A percentile compares a stretch with the other conserved stretches of the same genome.
These are phyloP conservation scores for Vachellia pachyceras DNA, from an alignment of 306 rosid genomes.

Conservation along the genomic window DNA sequence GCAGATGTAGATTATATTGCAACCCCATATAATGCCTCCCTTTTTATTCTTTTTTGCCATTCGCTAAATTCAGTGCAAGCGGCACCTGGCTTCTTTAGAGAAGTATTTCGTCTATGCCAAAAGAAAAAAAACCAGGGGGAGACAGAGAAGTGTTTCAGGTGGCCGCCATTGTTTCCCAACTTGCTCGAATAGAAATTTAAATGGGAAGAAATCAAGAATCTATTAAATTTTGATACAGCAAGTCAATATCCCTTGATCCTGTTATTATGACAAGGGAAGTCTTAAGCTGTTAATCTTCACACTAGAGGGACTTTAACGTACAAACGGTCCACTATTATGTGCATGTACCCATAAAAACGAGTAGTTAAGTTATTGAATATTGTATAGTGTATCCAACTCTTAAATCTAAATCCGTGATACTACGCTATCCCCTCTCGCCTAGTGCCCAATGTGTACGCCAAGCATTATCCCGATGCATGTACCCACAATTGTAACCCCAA, in stretches of 20 bases:
- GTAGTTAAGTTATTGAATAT: not conserved
- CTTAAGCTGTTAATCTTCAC: not conserved
- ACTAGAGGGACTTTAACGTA: not conserved
- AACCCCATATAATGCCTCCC: not conserved
- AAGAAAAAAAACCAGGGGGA: too few relatives aligned
- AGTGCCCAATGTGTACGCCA: not conserved
- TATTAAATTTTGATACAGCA: not conserved
- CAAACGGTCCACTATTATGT: not conserved
- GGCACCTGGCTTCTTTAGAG: not conserved
- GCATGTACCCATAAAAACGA: not conserved
- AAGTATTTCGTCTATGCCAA: not conserved
- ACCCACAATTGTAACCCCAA: constrained; percentile 1
- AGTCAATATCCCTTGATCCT: not conserved
- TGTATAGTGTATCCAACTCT: not conserved
- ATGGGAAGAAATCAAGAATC: not conserved
- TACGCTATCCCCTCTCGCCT: not conserved
- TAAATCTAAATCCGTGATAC: not conserved
- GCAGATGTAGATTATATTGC: not conserved
- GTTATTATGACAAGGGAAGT: not conserved
- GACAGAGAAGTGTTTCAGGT: not conserved
- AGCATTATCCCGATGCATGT: not conserved
- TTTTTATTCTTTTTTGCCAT: too few relatives aligned
- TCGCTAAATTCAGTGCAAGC: not conserved
- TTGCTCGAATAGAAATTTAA: not conserved
- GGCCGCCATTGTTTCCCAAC: not conserved